phyloP scores from a whole-genome alignment of 2,329 filamentous ascomycete species.

The Aureobasidium uvarum region DNA sequence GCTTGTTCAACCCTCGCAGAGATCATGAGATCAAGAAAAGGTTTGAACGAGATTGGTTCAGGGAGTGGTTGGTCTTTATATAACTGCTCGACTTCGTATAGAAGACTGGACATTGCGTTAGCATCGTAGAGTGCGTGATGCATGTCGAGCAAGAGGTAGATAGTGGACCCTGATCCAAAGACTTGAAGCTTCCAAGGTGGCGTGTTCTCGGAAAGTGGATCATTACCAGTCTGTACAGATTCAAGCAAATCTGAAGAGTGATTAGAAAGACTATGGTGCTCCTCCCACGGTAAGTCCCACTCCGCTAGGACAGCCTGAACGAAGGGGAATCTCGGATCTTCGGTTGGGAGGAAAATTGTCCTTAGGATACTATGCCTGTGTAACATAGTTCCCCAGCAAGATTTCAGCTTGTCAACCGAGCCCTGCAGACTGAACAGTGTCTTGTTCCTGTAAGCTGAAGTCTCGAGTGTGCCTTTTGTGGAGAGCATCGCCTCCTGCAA shows the following conservation, averaged over 20 bases:
- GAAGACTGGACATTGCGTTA: constrained; percentile 67
- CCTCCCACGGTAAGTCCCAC: constrained; percentile 46
- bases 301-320: constrained; percentile 66
- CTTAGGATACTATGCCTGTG: constrained; percentile 71
- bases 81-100: constrained; percentile 66
- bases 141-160: constrained; percentile 52
- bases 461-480: constrained; percentile 45
- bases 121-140: constrained; percentile 90
- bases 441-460: constrained; percentile 68
- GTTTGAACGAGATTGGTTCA: constrained; percentile 55
- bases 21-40: constrained; percentile 63
- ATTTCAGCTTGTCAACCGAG: constrained; percentile 52
- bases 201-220: not conserved
- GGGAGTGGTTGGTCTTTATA: constrained; percentile 52
- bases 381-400: constrained; percentile 63
- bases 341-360: constrained; percentile 70
- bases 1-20: constrained; percentile 49
- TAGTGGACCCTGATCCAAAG: constrained; percentile 30
- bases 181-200: constrained; percentile 41
- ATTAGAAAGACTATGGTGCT: constrained; percentile 22
- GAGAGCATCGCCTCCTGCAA: constrained; percentile 86
- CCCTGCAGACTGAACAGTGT: constrained; percentile 62
- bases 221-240: constrained; percentile 31
- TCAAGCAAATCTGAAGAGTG: not conserved
- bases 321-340: constrained; percentile 60